These are phyloP conservation scores for Postia placenta DNA, from an alignment of 768 basidiomycete genomes.

Conservation along the genomic window DNA sequence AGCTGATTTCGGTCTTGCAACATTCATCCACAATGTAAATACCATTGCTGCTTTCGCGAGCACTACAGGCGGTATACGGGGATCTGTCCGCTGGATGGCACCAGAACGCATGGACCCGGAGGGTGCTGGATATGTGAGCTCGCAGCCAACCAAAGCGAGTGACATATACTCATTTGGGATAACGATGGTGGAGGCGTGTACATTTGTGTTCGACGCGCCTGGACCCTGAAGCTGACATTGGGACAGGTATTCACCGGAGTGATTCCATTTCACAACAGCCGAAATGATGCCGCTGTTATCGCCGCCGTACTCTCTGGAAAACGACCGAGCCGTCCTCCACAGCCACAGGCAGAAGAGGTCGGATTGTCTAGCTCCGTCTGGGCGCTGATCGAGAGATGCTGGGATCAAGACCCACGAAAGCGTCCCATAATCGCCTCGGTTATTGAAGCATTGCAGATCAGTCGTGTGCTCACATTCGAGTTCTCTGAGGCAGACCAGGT, in stretches of 20 bases:
- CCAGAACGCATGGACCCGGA: constrained; percentile 14
- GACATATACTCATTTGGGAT: constrained; percentile 18
- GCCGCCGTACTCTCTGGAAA: background rate
- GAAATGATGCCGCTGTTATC: background rate
- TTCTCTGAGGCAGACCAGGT: too few relatives aligned
- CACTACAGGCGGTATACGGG: background rate
- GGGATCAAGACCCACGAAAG: background rate
- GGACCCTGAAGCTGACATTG: background rate
- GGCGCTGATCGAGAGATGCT: constrained; percentile 5
- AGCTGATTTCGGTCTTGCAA: constrained; percentile 20
- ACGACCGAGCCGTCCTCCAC: constrained; percentile 1
- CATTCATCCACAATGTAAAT: constrained; percentile 4
- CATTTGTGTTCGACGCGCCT: background rate
- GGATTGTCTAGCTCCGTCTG: constrained; percentile 2
- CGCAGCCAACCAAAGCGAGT: constrained; percentile 4
- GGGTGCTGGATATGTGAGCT: background rate
- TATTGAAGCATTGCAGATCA: background rate
- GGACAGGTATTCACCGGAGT: constrained; percentile 2
- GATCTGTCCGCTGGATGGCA: constrained; percentile 16
- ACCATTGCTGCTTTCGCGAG: background rate
- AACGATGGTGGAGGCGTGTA: constrained; percentile 12
- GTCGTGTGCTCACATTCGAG: too few relatives aligned
- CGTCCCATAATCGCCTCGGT: background rate
- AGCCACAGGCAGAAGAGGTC: background rate
- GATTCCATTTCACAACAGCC: background rate